Evolutionary conservation across 192 early-diverging fungal species (phyloP).

Genomic region (Linnemannia zychae): DNA sequence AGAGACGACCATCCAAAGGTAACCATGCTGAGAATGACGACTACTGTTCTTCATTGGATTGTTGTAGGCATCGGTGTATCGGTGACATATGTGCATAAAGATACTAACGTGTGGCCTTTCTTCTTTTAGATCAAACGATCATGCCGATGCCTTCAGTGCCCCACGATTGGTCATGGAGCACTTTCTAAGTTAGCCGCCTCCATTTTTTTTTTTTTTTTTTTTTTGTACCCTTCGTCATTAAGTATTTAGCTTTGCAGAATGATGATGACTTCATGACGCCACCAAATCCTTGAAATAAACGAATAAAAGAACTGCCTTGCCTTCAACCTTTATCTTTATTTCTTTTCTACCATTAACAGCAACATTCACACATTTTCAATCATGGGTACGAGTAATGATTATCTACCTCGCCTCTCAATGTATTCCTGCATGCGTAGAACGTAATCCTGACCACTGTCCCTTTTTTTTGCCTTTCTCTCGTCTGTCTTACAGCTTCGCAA

Average conservation of each 20-base stretch:
- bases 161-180: slow-evolving; percentile 55
- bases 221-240: not conserved
- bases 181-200: slow-evolving; percentile 21
- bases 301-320: not conserved
- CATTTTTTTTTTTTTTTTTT: not conserved
- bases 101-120: not conserved
- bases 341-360: not conserved
- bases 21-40: not conserved
- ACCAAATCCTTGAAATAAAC: not conserved
- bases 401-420: not conserved
- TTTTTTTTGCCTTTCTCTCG: not conserved
- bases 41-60: not conserved
- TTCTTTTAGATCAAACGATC: slow-evolving; percentile 21
- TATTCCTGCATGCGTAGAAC: not conserved
- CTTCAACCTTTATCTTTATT: not conserved
- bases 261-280: slow-evolving; percentile 10
- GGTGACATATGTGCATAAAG: not conserved
- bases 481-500: not conserved
- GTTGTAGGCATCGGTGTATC: too few relatives aligned
- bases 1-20: slow-evolving; percentile 36
- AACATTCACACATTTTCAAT: not conserved
- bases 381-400: slow-evolving; percentile 2
- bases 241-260: not conserved
- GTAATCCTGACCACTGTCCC: not conserved
- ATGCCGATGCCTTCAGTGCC: slow-evolving; percentile 51